Base-by-base conservation (phyloP, 257 asterid species). In the Leonotis leonurus region DNA sequence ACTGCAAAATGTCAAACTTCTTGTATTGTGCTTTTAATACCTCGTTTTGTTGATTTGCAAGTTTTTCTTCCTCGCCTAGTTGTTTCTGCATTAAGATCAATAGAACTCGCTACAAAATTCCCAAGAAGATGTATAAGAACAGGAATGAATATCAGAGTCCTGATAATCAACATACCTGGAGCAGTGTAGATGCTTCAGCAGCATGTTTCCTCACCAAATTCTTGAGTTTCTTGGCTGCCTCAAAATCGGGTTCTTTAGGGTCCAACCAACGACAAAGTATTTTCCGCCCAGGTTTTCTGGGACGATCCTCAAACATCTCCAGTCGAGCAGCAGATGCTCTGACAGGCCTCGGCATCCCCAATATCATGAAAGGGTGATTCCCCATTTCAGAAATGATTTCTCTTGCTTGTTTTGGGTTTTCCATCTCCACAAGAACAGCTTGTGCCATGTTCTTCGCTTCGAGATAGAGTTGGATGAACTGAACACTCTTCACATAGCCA, bases 261-360 rank as follows among this genome's bases (percentile, higher is more conserved):
- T 73, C 80, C 84, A 92, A 36, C 98, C 98, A 92, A 16, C 69
- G 64, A 25, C 84, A 75, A 16, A 40, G 13, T 39, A 89, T 84
- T 10, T 3, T 80, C 64, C 75, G 71, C 16, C 81, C 84, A 0
- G 95, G 95, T 16, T 84, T 81, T 43, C 73, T 92, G 0, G 97
- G 98, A 43, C 89, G 98, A 12, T 86, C 84, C 3, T 78, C 93
- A 35, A 88, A 83, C 96, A 88, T 92, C 69, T 69, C 89, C 3
- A 48, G 13, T 30, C 25, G 75, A 37, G 96, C 95, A 60, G 85
- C 72, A 14, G 60, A 63, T 0, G 76, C 88, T 49, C 88, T 81
- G 7, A 77, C 89, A 27, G 99, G 97, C 85, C 99, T 85, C 8
- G 99, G 97, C 94, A 81, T 92, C 52, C 99, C 99, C 17, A 59